Evolutionary conservation across 768 basidiomycete genomes (phyloP), one percentile per base, ranked within the genome.

Genomic region (Amanita rubescens): DNA sequence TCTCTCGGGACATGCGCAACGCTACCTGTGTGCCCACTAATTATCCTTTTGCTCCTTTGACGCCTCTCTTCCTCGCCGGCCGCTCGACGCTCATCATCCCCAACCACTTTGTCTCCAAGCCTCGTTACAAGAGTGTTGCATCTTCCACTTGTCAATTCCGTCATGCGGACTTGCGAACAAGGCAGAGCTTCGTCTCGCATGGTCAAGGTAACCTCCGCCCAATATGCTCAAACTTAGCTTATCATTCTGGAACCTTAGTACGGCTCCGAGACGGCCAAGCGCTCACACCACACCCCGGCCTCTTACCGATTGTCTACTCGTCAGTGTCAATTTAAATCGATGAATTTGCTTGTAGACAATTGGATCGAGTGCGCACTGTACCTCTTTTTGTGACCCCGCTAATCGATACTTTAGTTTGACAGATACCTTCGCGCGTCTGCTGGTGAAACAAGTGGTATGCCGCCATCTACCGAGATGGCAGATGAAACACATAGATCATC

Each of bases 271-370:
- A 86, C 91, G 78, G 67, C 87, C 83, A 3, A 84, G 86, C 52
- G 83, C 93, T 37, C 87, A 85, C 66, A 78, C 83, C n/a, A 82
- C 93, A 38, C 88, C 89, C 24, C 76, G 83, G 15, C 90, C 90
- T 24, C 90, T 91, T 45, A 85, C 91, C 47, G 80, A 87, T 53
- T 78, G 85, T 25, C 73, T 93, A 0, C 87, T 88, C 9, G 84
- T 88, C 45, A 78, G 75, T 54, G 83, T 87, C 24, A 80, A 77
- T 56, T n/a, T 81, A 84, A 60, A 69, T 94, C 14, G 92, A 94
- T 57, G 90, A 90, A 55, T 93, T 93, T 67, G 91, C 92, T 2
- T 90, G 87, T 64, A 77, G 90, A 54, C 90, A 94, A 64, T 75
- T 94, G 34, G 90, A 94, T 69, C 77, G 82, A 65, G 87, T 93